Percentiles rank a stretch among this genome's conserved stretches.
phyloP scores from a whole-genome alignment of 106 monocot genomes.

The Dioscorea alata region DNA sequence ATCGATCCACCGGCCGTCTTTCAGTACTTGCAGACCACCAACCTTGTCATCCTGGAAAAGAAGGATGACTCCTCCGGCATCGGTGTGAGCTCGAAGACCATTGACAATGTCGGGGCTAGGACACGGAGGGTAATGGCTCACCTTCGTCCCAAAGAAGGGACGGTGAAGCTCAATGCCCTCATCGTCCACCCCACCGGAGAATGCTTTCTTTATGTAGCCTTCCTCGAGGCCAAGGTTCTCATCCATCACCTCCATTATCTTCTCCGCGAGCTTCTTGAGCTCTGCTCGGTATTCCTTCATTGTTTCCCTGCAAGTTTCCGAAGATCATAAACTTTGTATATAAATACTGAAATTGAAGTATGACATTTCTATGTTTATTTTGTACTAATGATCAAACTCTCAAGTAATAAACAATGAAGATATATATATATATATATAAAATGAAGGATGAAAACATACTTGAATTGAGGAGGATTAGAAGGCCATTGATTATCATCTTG shows the following conservation, averaged over 20 bases:
- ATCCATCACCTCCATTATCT: slow-evolving; percentile 21
- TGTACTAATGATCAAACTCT: too few species aligned
- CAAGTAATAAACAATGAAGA: too few species aligned
- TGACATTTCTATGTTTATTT: too few species aligned
- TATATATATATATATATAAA: too few species aligned
- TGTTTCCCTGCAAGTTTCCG: slow-evolving; percentile 12
- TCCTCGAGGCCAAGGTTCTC: slow-evolving; percentile 43
- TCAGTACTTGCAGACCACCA: slow-evolving; percentile 32
- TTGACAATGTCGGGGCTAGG: slow-evolving; percentile 17
- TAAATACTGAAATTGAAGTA: neutral
- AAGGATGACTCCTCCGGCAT: slow-evolving; percentile 81
- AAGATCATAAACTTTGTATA: neutral
- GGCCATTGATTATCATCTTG: slow-evolving; percentile 34
- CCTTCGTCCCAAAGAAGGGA: slow-evolving; percentile 83
- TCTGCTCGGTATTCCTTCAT: slow-evolving; percentile 31
- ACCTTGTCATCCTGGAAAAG: slow-evolving; percentile 50
- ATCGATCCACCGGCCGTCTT: slow-evolving; percentile 58
- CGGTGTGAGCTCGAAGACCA: slow-evolving; percentile 70
- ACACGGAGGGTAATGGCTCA: slow-evolving; percentile 40
- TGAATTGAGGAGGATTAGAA: slow-evolving; percentile 23
- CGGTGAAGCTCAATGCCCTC: too few species aligned
- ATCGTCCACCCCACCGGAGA: slow-evolving; percentile 20
- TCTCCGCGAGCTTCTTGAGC: slow-evolving; percentile 29
- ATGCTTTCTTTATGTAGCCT: slow-evolving; percentile 48
- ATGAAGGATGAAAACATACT: slow-evolving; percentile 5